Evolutionary conservation across 179 eudicot genomes (phyloP).

Genomic region (Gypsophila paniculata): DNA sequence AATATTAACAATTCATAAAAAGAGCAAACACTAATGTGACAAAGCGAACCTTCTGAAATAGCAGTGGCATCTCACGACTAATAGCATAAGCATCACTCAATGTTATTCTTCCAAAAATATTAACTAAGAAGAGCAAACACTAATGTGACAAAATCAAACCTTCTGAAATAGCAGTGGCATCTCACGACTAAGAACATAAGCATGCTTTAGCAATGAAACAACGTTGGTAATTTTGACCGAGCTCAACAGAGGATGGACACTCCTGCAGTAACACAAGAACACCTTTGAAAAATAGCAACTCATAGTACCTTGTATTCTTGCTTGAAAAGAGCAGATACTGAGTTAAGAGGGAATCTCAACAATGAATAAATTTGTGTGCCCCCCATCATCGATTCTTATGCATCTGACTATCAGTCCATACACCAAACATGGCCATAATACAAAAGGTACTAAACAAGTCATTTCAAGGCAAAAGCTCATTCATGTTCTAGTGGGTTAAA

Average conservation of each 20-base stretch:
- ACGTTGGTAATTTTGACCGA: slow-evolving; percentile 39
- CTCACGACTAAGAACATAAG: slow-evolving; percentile 74
- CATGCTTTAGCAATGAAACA: slow-evolving; percentile 46
- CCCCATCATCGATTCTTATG: not conserved
- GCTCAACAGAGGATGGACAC: slow-evolving; percentile 34
- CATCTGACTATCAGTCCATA: not conserved
- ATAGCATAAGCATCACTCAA: slow-evolving; percentile 46
- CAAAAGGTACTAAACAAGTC: not conserved
- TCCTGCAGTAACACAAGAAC: slow-evolving; percentile 34
- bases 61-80: slow-evolving; percentile 68
- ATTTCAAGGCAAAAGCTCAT: not conserved
- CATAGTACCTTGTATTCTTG: not conserved
- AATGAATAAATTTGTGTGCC: not conserved
- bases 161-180: slow-evolving; percentile 67
- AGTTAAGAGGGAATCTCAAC: not conserved
- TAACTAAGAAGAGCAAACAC: not conserved
- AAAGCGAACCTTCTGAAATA: slow-evolving; percentile 75
- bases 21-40: not conserved
- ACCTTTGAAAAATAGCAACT: not conserved
- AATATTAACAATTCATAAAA: not conserved
- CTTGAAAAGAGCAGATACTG: not conserved
- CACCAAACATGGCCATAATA: not conserved
- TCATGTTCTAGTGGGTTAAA: too few species aligned
- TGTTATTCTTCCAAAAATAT: not conserved
- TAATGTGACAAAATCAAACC: slow-evolving; percentile 36